These are phyloP conservation scores for Komagataella kurtzmanii DNA, from an alignment of 805 yeast genomes.

Conservation along the genomic window DNA sequence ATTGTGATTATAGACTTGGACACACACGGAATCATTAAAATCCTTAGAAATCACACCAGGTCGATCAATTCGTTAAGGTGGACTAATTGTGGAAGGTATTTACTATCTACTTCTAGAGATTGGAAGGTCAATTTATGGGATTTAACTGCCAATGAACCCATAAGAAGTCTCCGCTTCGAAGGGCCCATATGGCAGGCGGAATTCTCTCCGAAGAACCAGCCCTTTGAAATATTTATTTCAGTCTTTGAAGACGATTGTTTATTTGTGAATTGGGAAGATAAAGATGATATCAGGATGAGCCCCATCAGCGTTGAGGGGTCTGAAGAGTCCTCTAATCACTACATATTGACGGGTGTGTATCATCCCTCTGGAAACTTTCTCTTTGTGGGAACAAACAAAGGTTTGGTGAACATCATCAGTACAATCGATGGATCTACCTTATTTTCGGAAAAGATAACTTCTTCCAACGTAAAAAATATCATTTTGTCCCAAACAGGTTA, in stretches of 20 bases:
- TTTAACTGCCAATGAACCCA: constrained; percentile 26
- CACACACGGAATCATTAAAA: constrained; percentile 44
- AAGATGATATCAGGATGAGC: constrained; percentile 1
- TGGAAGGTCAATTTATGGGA: constrained; percentile 83
- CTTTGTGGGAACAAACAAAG: constrained; percentile 71
- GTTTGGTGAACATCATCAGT: constrained; percentile 46
- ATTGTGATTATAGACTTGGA: constrained; percentile 64
- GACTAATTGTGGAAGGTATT: constrained; percentile 59
- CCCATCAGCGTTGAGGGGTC: constrained; percentile 5
- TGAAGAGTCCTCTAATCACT: constrained; percentile 16
- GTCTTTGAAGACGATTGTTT: constrained; percentile 50
- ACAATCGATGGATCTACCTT: constrained; percentile 15
- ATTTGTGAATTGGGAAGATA: constrained; percentile 24
- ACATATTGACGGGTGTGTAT: constrained; percentile 37
- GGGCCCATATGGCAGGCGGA: constrained; percentile 65
- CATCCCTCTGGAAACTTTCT: constrained; percentile 41
- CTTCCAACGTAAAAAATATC: constrained; percentile 59
- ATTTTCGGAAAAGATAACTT: constrained; percentile 32
- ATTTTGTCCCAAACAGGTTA: constrained; percentile 43
- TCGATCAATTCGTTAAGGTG: constrained; percentile 65
- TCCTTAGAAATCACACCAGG: constrained; percentile 52
- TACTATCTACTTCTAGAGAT: constrained; percentile 65
- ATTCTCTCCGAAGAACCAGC: constrained; percentile 32
- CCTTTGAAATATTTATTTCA: constrained; percentile 43
- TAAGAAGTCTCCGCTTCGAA: constrained; percentile 37